These are phyloP conservation scores for Apiospora koreana DNA, from an alignment of 2,329 filamentous ascomycete genomes.

Conservation along the genomic window DNA sequence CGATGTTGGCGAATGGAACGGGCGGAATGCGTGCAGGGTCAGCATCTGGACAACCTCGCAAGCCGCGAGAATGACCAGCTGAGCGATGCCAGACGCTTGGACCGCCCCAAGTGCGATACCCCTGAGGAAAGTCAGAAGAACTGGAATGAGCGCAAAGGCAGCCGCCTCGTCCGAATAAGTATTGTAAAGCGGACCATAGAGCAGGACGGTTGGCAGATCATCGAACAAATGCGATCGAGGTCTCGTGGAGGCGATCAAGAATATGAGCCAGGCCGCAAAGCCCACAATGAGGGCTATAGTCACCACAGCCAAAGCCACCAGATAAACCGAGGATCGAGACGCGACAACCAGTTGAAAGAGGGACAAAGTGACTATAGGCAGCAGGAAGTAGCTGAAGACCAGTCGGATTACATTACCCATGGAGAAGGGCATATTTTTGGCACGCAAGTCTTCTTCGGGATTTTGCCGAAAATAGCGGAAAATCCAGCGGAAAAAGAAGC, in stretches of 20 bases:
- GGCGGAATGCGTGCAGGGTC: constrained; percentile 84
- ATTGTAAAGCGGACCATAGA: constrained; percentile 94
- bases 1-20: constrained; percentile 86
- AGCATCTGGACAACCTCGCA: constrained; percentile 91
- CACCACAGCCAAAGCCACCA: constrained; percentile 73
- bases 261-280: constrained; percentile 78
- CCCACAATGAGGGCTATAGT: constrained; percentile 72
- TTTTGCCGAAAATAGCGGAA: constrained; percentile 71
- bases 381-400: constrained; percentile 87
- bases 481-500: constrained; percentile 76
- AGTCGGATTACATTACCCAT: constrained; percentile 79
- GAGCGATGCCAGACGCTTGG: constrained; percentile 89
- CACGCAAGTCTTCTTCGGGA: constrained; percentile 81
- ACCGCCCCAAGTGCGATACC: constrained; percentile 91
- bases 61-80: constrained; percentile 88
- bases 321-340: constrained; percentile 64
- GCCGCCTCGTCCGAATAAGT: constrained; percentile 94
- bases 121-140: constrained; percentile 80
- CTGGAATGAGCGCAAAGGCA: constrained; percentile 84
- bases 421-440: constrained; percentile 90
- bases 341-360: constrained; percentile 89
- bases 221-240: constrained; percentile 90
- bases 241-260: constrained; percentile 76
- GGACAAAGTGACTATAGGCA: constrained; percentile 84
- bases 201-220: constrained; percentile 83